Base-by-base conservation (phyloP, 23 red algal species). In the Gracilariopsis chorda region DNA sequence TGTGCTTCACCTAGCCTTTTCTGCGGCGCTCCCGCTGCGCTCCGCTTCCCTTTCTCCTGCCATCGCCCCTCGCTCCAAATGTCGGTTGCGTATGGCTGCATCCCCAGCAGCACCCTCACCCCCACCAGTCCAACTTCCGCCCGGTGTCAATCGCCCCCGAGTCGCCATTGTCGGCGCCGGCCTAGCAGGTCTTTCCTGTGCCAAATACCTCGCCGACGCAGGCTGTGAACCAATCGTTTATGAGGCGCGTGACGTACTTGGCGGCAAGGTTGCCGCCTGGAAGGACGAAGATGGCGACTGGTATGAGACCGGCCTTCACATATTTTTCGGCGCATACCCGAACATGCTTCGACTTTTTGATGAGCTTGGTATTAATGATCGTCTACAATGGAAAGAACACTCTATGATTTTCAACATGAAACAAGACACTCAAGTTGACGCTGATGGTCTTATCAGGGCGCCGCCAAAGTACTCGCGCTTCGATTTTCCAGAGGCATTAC, bases 241-340 rank as follows among this genome's bases (percentile, higher is more conserved):
- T 68, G 96, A 98, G 68, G 80, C 96, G 39, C 81, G 96, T 40
- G 86, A 98, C 48, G 96, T 98, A 42, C 88, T 98, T 34, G 96
- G 95, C 57, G 96, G 96, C 36, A 98, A 98, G 75, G 96, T 98
- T 4, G 96, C 96, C 48, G 96, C 96, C 39, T 98, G 96, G 96
- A 95, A 95, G 63, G 96, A 98, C 52, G 68, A 65, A 47, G 96
- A 98, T 49, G 96, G 96, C 44, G 96, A 98, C 45, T 98, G 96
- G 96, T 98, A 98, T 62, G 96, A 98, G 76, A 98, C 96, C 34
- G 96, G 96, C 29, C 70, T 98, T 74, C 96, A 98, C 63, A 92
- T 98, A 19, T 98, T 98, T 72, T 98, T 98, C 57, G 96, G 96
- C 27, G 96, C 96, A 14, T 98, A 98, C 59, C 96, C 96, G 4